These are phyloP conservation scores for Scenedesmus sp. DNA, from an alignment of 163 green algal genomes.

Conservation along the genomic window DNA sequence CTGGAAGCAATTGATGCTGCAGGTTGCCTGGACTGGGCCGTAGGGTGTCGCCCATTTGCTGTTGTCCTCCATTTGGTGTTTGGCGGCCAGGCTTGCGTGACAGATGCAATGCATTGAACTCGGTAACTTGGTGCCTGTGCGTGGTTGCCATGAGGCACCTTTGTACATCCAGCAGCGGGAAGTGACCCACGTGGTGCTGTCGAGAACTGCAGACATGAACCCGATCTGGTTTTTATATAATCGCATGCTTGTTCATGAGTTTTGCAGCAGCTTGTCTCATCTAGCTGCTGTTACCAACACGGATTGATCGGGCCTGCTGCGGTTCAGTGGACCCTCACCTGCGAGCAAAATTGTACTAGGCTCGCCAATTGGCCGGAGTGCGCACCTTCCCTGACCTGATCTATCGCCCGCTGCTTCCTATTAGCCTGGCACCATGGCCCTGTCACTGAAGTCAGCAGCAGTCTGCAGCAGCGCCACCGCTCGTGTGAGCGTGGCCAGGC, in stretches of 20 bases:
- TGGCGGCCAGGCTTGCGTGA: neutral
- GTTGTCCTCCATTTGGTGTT: too few relatives aligned
- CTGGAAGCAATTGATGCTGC: too few relatives aligned
- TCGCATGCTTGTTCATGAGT: neutral
- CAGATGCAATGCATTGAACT: neutral
- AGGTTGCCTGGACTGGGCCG: too few relatives aligned
- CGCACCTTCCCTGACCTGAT: neutral
- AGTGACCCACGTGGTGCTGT: neutral
- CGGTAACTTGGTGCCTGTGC: neutral
- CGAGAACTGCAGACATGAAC: neutral
- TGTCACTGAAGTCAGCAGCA: slow-evolving; percentile 22
- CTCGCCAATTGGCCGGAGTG: neutral
- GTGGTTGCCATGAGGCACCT: neutral
- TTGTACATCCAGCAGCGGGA: neutral
- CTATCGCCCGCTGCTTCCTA: neutral
- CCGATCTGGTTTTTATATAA: neutral
- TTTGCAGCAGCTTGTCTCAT: neutral
- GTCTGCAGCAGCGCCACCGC: slow-evolving; percentile 32
- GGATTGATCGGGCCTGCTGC: neutral
- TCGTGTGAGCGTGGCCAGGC: slow-evolving; percentile 32
- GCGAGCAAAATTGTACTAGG: slow-evolving; percentile 1
- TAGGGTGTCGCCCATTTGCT: too few relatives aligned
- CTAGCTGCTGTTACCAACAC: neutral
- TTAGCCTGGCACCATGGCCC: slow-evolving; percentile 21
- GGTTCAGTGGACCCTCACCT: slow-evolving; percentile 5